phyloP scores from a whole-genome alignment of 2,329 filamentous ascomycete species.

The Aaosphaeria pasadenensis region DNA sequence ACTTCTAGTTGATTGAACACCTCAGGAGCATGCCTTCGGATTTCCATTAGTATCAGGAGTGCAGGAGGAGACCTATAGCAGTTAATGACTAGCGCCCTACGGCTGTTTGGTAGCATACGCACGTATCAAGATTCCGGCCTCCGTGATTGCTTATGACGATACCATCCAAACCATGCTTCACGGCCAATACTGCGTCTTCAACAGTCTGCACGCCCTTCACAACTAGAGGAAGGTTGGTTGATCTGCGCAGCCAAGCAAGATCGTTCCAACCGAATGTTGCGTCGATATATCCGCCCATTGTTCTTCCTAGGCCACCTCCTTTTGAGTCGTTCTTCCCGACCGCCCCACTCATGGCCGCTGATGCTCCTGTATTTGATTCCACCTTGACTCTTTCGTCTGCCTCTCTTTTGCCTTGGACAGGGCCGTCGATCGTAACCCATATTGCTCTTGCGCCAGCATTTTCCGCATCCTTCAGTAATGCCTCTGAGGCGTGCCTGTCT shows the following conservation, averaged over 20 bases:
- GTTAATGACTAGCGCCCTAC: too few species aligned
- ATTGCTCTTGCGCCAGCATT: slow-evolving; percentile 12
- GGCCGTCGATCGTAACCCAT: slow-evolving; percentile 21
- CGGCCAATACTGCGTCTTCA: slow-evolving; percentile 39
- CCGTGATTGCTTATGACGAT: slow-evolving; percentile 51
- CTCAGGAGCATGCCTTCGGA: slow-evolving; percentile 33
- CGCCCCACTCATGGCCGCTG: slow-evolving; percentile 51
- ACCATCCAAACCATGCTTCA: slow-evolving; percentile 40
- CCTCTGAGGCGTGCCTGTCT: slow-evolving; percentile 7
- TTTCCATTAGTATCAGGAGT: slow-evolving; percentile 35
- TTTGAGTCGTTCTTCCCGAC: slow-evolving; percentile 51
- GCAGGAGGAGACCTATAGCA: slow-evolving; percentile 37
- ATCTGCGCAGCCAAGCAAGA: slow-evolving; percentile 35
- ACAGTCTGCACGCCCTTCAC: slow-evolving; percentile 40
- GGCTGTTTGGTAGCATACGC: background rate
- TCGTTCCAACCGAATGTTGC: slow-evolving; percentile 50
- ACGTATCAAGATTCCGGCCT: slow-evolving; percentile 46
- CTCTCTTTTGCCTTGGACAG: slow-evolving; percentile 22
- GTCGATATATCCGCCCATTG: slow-evolving; percentile 60
- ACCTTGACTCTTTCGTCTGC: slow-evolving; percentile 29
- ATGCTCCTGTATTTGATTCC: slow-evolving; percentile 9
- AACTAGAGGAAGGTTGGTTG: slow-evolving; percentile 33
- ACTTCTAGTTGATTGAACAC: slow-evolving; percentile 34
- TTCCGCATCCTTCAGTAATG: slow-evolving; percentile 13
- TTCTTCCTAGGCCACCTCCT: slow-evolving; percentile 55